Percentiles rank a stretch among this genome's conserved stretches.
These are phyloP conservation scores for Hansenula sp. DNA, from an alignment of 1,139 yeast species.

Conservation along the genomic window DNA sequence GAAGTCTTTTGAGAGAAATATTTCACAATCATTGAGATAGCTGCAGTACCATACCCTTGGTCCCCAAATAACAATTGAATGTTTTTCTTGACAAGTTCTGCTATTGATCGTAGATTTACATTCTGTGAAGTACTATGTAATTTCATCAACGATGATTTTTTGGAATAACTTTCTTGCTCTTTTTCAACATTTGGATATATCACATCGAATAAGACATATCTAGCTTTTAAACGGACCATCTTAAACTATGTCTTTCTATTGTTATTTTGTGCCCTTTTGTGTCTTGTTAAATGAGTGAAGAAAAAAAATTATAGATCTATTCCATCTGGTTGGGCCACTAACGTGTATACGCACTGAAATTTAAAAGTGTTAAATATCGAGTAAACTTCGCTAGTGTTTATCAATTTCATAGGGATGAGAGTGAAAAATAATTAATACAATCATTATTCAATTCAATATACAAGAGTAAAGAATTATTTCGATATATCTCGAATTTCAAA, in stretches of 20 bases:
- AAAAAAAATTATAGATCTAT: too few relatives aligned
- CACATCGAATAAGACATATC: slow-evolving; percentile 80
- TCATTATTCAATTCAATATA: too few relatives aligned
- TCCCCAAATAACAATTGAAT: slow-evolving; percentile 71
- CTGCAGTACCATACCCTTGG: slow-evolving; percentile 66
- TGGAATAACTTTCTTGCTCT: slow-evolving; percentile 9
- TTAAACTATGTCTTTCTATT: too few relatives aligned
- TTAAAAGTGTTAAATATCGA: too few relatives aligned
- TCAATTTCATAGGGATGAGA: too few relatives aligned
- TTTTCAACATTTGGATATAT: slow-evolving; percentile 48
- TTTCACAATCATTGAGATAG: slow-evolving; percentile 59
- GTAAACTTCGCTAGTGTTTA: too few relatives aligned
- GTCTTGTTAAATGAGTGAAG: too few relatives aligned
- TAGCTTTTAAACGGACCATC: slow-evolving; percentile 89
- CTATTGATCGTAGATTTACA: slow-evolving; percentile 42
- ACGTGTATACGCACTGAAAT: too few relatives aligned
- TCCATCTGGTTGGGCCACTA: too few relatives aligned
- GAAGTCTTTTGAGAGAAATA: slow-evolving; percentile 81
- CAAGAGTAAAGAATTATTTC: too few relatives aligned
- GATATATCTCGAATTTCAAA: too few relatives aligned
- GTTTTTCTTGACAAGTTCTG: slow-evolving; percentile 50
- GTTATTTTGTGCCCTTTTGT: not conserved
- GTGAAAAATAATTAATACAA: too few relatives aligned
- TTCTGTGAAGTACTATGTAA: slow-evolving; percentile 46
- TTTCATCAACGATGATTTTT: slow-evolving; percentile 35